Conservation (phyloP, 2,329 filamentous ascomycete genomes). For the Colletotrichum musicola region DNA sequence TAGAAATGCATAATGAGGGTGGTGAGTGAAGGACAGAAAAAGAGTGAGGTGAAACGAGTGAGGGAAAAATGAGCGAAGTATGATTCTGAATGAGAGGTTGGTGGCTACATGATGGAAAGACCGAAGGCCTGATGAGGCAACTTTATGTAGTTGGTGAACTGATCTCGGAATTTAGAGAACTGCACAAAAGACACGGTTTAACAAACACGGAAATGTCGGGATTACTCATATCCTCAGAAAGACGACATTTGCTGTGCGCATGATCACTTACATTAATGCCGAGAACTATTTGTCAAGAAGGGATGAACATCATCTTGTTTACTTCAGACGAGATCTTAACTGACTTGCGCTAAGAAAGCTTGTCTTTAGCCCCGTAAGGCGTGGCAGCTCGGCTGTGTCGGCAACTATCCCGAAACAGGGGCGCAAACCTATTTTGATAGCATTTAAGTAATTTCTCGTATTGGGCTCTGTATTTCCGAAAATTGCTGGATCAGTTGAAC, state of each 20-base stretch:
- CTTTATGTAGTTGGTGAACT: too few species aligned
- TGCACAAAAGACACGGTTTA: too few species aligned
- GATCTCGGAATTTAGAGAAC: too few species aligned
- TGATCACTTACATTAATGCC: neutral
- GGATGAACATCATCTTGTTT: neutral
- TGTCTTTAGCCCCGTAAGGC: neutral
- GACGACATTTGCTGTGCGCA: neutral
- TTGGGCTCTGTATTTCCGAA: neutral
- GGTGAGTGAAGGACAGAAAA: neutral
- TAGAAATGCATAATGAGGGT: neutral
- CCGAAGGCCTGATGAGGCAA: too few species aligned
- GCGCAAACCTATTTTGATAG: neutral
- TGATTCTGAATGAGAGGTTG: too few species aligned
- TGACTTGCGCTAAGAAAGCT: neutral
- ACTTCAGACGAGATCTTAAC: neutral
- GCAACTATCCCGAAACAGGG: neutral
- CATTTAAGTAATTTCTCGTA: neutral
- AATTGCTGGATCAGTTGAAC: neutral
- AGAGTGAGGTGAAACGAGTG: neutral
- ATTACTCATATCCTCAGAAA: neutral
- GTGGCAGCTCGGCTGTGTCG: neutral
- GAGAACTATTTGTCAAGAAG: neutral
- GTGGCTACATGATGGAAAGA: too few species aligned
- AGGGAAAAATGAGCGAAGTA: neutral
- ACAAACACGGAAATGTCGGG: too few species aligned